Percentiles rank a stretch among this genome's conserved stretches.
Evolutionary conservation across 2,329 filamentous ascomycete genomes (phyloP).

Genomic region (Geosmithia flava): DNA sequence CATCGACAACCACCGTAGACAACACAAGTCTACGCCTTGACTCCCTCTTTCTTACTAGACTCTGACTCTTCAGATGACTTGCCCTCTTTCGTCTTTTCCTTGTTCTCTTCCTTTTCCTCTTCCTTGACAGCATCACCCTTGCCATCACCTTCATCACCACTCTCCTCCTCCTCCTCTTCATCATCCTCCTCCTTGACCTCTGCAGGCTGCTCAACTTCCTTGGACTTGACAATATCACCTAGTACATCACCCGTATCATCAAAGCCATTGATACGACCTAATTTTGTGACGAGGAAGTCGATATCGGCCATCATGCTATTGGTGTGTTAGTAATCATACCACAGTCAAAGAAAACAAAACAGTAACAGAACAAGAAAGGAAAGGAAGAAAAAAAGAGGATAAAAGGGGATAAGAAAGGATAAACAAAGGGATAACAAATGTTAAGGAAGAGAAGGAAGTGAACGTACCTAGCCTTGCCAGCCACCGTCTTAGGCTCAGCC

Average conservation of each 20-base stretch:
- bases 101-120: too few species aligned
- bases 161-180: slow-evolving; percentile 3
- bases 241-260: slow-evolving; percentile 61
- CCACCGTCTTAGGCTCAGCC: slow-evolving; percentile 50
- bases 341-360: not conserved
- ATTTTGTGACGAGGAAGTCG: slow-evolving; percentile 55
- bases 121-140: not conserved
- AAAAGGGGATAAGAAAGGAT: not conserved
- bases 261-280: slow-evolving; percentile 70
- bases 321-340: slow-evolving; percentile 5
- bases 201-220: slow-evolving; percentile 25
- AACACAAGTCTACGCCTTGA: not conserved
- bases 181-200: slow-evolving; percentile 7
- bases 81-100: not conserved
- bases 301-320: slow-evolving; percentile 64
- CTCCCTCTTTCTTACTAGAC: not conserved
- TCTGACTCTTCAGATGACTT: not conserved
- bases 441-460: too few species aligned
- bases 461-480: slow-evolving; percentile 59
- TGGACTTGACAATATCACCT: slow-evolving; percentile 49
- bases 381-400: not conserved
- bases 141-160: not conserved
- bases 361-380: not conserved
- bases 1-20: too few species aligned
- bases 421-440: too few species aligned